Evolutionary conservation across 2,329 filamentous ascomycete species (phyloP).

Genomic region (Onygena corvina): DNA sequence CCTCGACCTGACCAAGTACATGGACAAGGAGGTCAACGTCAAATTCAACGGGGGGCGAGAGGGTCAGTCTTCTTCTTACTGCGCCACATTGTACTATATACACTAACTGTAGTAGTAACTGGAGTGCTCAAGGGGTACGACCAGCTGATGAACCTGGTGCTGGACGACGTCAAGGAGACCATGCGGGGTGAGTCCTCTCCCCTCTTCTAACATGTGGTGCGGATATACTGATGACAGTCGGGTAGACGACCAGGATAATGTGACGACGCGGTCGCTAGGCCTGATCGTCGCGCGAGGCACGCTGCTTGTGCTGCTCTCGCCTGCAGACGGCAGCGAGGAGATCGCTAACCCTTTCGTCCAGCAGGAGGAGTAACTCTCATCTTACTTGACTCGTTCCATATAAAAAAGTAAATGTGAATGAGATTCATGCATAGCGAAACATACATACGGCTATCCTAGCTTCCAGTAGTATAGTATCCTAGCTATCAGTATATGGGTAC

Average conservation of each 20-base stretch:
- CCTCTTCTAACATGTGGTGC: background rate
- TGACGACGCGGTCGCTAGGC: slow-evolving; percentile 65
- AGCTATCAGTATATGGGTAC: too few relatives aligned
- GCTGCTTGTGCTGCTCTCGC: slow-evolving; percentile 81
- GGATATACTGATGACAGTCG: slow-evolving; percentile 12
- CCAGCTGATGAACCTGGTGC: slow-evolving; percentile 92
- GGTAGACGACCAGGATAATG: slow-evolving; percentile 84
- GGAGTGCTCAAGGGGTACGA: slow-evolving; percentile 92
- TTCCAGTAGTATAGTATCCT: too few relatives aligned
- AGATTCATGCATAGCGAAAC: too few relatives aligned
- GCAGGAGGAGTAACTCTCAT: slow-evolving; percentile 44
- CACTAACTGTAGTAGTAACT: slow-evolving; percentile 48
- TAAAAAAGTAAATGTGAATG: background rate
- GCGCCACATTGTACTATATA: background rate
- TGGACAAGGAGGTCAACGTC: slow-evolving; percentile 89
- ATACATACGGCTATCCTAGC: too few relatives aligned
- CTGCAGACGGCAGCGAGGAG: slow-evolving; percentile 86
- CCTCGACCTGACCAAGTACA: slow-evolving; percentile 85
- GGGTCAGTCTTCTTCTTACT: slow-evolving; percentile 40
- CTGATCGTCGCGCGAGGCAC: slow-evolving; percentile 86
- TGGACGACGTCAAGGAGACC: slow-evolving; percentile 85
- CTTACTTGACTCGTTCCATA: background rate
- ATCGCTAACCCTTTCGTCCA: slow-evolving; percentile 88
- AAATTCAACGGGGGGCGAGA: slow-evolving; percentile 94
- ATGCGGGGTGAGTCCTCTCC: slow-evolving; percentile 56